A percentile compares a stretch with the other conserved stretches of the same genome.
Conservation (phyloP, 2,329 filamentous ascomycete genomes). For the Zymoseptoria brevis region DNA sequence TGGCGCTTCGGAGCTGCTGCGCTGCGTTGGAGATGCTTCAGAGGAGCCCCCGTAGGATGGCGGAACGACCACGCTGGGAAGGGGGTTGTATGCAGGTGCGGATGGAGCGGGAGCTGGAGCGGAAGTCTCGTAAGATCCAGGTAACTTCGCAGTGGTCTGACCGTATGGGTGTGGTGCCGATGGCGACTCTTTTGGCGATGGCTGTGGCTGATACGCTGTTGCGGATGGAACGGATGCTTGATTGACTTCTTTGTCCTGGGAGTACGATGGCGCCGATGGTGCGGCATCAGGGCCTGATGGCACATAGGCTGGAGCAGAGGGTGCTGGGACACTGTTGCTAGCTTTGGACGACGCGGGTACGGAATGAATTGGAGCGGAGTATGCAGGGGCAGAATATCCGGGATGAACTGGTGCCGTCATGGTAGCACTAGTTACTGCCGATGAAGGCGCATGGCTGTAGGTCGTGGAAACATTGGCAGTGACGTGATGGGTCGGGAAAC, state of each 20-base stretch:
- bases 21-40: constrained; percentile 1
- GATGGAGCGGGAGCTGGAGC: neutral
- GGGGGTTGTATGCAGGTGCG: neutral
- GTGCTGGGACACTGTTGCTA: neutral
- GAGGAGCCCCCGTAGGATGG: neutral
- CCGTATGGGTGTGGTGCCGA: neutral
- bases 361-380: neutral
- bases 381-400: neutral
- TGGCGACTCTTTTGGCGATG: neutral
- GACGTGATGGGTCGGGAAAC: neutral
- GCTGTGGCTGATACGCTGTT: neutral
- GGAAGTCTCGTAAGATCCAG: neutral
- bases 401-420: neutral
- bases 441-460: neutral
- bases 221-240: neutral
- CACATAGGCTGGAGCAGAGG: neutral
- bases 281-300: neutral
- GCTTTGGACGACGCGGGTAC: neutral
- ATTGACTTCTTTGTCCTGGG: neutral
- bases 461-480: neutral
- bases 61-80: neutral
- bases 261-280: neutral
- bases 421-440: neutral
- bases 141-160: neutral
- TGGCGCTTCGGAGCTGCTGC: constrained; percentile 7